These are phyloP conservation scores for Paxillus rubicundulus DNA, from an alignment of 768 basidiomycete genomes.

Conservation along the genomic window DNA sequence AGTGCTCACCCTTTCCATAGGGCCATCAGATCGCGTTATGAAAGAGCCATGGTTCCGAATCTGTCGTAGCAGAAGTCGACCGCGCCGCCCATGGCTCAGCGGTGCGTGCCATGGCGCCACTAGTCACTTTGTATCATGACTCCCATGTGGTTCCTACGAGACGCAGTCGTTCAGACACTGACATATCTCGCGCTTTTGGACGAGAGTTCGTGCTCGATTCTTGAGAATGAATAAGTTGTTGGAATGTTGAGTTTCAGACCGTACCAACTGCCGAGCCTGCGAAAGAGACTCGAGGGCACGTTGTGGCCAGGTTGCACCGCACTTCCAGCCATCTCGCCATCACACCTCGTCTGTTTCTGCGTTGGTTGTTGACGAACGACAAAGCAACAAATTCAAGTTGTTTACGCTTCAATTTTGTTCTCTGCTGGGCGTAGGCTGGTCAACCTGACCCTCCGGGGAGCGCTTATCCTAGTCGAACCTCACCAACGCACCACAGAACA, in stretches of 20 bases:
- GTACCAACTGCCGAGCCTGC: conserved; percentile 24
- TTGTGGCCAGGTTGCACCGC: conserved; percentile 10
- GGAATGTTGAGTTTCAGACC: conserved; percentile 44
- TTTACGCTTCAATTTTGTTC: conserved; percentile 27
- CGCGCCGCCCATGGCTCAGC: too few species aligned
- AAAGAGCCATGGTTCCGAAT: too few species aligned
- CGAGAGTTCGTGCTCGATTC: background rate
- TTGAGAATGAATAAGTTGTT: conserved; percentile 4
- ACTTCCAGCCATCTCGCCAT: conserved; percentile 9
- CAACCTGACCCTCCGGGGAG: conserved; percentile 25
- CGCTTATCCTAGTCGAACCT: conserved; percentile 30
- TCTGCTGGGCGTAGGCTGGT: conserved; percentile 30
- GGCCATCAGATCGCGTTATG: too few species aligned
- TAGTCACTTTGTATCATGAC: too few species aligned
- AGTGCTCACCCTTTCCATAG: too few species aligned
- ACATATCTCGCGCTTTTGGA: too few species aligned
- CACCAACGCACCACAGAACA: conserved; percentile 32
- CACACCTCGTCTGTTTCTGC: conserved; percentile 23
- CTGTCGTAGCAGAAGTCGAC: too few species aligned
- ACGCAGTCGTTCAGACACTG: too few species aligned
- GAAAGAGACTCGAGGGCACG: conserved; percentile 20
- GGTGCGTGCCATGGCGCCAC: too few species aligned
- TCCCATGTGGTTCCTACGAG: too few species aligned
- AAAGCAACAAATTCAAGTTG: conserved; percentile 26
- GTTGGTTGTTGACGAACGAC: conserved; percentile 37